Base-by-base conservation (phyloP, 1,139 yeast genomes). In the Scheffersomyces parashehatae region DNA sequence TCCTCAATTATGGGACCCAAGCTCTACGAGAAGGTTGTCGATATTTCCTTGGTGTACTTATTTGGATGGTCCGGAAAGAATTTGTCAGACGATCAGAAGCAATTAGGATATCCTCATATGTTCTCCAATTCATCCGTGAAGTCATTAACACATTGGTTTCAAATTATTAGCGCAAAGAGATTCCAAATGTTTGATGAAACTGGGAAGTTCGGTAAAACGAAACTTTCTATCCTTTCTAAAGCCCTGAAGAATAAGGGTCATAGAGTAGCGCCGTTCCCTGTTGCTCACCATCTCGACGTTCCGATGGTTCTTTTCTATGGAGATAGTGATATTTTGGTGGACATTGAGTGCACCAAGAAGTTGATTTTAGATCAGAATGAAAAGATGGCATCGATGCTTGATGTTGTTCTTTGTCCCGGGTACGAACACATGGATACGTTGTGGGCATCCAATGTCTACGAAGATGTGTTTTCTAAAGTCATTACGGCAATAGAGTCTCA, bases 191-290 rank as follows among this genome's bases (percentile, higher is more conserved):
- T 68, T 52, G 73, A 73, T 57, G 81, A 67, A 65, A 73, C 79
- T 5, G 65, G 68, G 8, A 55, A 62, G n/a, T 54, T 64, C 1
- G 73, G 73, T 5, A 58, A 68, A 7, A 53, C 55, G 5, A 68
- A 67, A 15, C 62, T 69, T 10, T 53, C 55, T 5, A 42, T 47
- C 3, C 36, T 48, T 20, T 43, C 44, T 37, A 42, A 38, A 2
- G 28, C 46, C 3, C 59, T 58, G 46, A 58, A 53, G 36, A 39
- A 42, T 13, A 72, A 68, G 28, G 55, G 60, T 2, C 62, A 81
- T 55, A 67, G 78, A 45, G 86, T 81, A 4, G 83, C 88, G 0
- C 82, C 85, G 3, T 81, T 74, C 46, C 79, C 80, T 3, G 46
- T 55, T 4, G 56, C 55, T 3, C 59, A 70, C 46, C 77, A 75